Conservation (phyloP, 2,329 filamentous ascomycete genomes). For the Talaromyces sp. region DNA sequence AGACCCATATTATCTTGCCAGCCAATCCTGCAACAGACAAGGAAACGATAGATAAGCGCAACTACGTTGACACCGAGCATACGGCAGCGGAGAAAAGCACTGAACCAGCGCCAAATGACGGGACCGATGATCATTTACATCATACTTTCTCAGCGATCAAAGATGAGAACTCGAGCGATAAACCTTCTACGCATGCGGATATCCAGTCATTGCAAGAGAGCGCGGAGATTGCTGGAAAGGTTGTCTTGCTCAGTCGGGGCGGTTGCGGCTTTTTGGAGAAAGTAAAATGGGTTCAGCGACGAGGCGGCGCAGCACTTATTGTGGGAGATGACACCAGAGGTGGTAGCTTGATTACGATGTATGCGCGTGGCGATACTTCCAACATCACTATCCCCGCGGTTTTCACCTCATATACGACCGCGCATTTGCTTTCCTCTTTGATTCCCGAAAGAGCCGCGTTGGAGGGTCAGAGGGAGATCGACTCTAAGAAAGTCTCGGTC, state of each 20-base stretch:
- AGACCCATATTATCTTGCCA: conserved; percentile 24
- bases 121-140: conserved; percentile 81
- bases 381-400: conserved; percentile 91
- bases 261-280: conserved; percentile 97
- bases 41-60: conserved; percentile 22
- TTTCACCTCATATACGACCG: conserved; percentile 92
- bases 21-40: conserved; percentile 24
- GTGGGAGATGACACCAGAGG: conserved; percentile 91
- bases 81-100: conserved; percentile 23
- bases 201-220: conserved; percentile 88
- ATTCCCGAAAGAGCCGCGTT: conserved; percentile 51
- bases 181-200: conserved; percentile 65
- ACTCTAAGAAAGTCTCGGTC: conserved; percentile 39
- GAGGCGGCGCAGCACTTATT: conserved; percentile 84
- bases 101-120: conserved; percentile 54
- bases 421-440: conserved; percentile 84
- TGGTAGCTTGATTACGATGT: conserved; percentile 92
- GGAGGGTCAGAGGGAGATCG: conserved; percentile 32
- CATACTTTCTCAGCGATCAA: conserved; percentile 47
- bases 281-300: conserved; percentile 90
- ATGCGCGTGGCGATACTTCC: conserved; percentile 91
- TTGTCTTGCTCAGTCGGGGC: conserved; percentile 85
- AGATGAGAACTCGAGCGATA: conserved; percentile 33
- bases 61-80: conserved; percentile 23
- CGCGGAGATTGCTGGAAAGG: conserved; percentile 88